A percentile compares a stretch with the other conserved stretches of the same genome.
Conservation (phyloP, 345 rosid species). For the Lumnitzera racemosa region DNA sequence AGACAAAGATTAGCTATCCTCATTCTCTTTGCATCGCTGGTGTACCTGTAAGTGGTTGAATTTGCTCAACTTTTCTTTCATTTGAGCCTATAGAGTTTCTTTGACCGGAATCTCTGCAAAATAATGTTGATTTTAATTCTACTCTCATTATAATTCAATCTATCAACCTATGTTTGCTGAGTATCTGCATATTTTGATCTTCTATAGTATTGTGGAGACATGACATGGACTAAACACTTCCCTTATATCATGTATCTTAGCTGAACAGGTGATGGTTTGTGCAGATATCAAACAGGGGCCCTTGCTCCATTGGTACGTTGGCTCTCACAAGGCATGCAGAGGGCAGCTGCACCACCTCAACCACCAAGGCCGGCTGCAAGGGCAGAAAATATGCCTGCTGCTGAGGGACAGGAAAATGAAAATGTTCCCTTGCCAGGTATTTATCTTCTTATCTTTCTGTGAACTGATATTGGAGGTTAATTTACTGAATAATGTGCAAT, state of each 20-base stretch:
- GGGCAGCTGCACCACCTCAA: constrained; percentile 88
- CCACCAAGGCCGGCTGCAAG: constrained; percentile 64
- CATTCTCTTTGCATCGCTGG: constrained; percentile 70
- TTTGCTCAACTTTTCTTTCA: neutral
- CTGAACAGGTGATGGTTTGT: constrained; percentile 7
- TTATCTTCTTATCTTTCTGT: constrained; percentile 2
- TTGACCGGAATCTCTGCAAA: neutral
- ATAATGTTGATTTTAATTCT: no score
- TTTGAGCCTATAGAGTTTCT: neutral
- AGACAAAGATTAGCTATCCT: constrained; percentile 83
- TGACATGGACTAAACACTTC: no score
- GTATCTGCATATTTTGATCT: no score
- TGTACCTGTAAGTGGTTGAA: constrained; percentile 70
- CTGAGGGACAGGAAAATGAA: constrained; percentile 53
- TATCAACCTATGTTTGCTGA: no score
- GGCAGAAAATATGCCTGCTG: constrained; percentile 66
- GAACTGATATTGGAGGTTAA: neutral
- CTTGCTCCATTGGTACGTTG: constrained; percentile 80
- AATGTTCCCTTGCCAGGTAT: constrained; percentile 56
- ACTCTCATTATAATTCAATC: no score
- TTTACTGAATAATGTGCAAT: no score
- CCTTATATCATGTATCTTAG: no score
- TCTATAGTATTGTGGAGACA: no score
- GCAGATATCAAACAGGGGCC: constrained; percentile 97
- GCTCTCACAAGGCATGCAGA: constrained; percentile 97